Evolutionary conservation across 257 asterid genomes (phyloP).

Genomic region (Misopates orontium): DNA sequence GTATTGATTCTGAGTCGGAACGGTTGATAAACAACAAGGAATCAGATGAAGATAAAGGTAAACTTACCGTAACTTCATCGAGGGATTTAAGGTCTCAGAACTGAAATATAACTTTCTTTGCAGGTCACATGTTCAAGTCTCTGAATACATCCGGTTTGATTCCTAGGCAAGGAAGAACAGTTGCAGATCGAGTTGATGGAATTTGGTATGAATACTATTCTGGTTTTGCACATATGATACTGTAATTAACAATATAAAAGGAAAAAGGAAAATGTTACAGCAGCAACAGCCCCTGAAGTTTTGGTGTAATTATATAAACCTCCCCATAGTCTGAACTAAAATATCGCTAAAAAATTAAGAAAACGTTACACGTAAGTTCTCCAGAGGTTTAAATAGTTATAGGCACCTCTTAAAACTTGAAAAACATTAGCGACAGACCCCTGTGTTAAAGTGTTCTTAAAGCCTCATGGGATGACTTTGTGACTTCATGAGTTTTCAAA

Average conservation of each 20-base stretch:
- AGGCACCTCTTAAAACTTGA: not conserved
- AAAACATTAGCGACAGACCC: not conserved
- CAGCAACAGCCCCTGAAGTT: not conserved
- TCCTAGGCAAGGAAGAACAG: constrained; percentile 87
- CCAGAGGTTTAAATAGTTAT: not conserved
- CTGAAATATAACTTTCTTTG: constrained; percentile 27
- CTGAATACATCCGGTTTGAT: constrained; percentile 75
- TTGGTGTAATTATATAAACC: not conserved
- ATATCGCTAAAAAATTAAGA: no score
- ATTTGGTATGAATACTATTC: constrained; percentile 62
- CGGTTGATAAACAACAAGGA: constrained; percentile 55
- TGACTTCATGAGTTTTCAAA: no score
- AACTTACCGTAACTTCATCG: constrained; percentile 4
- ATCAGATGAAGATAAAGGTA: constrained; percentile 88
- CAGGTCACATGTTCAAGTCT: constrained; percentile 90
- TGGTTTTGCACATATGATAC: not conserved
- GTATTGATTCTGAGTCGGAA: constrained; percentile 77
- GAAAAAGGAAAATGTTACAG: not conserved
- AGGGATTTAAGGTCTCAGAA: constrained; percentile 5
- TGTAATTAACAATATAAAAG: not conserved
- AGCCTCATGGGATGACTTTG: no score
- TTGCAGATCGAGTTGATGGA: constrained; percentile 91
- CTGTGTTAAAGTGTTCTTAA: no score
- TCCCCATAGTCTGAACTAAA: no score
- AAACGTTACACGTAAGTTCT: no score